Evolutionary conservation across 176 grass and related monocot genomes (phyloP), one percentile per base, ranked within the genome.

Genomic region (Cenchrus fungigraminus): DNA sequence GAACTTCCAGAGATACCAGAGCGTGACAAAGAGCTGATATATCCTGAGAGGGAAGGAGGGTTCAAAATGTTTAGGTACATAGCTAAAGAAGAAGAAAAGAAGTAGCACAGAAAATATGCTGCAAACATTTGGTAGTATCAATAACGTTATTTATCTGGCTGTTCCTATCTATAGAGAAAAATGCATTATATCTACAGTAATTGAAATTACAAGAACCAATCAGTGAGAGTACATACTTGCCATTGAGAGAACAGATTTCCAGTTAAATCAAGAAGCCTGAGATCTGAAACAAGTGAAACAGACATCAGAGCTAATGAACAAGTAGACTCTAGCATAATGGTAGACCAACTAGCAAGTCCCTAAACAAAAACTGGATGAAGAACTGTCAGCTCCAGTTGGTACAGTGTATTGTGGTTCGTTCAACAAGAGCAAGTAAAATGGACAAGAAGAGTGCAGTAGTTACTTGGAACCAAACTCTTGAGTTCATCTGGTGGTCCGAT

Each of bases 211-310:
- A 86, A 66, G 10, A 70, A 54, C 7, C 17, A 32, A 9, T 89
- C 2, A 65, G 9, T 42, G 6, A 19, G 62, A 79, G 68, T 86
- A 28, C 78, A 6, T 93, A 98, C 96, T 89, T 95, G 79, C 96
- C 96, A 98, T 66, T 72, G 87, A 59, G 93, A 95, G 70, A 98
- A 51, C 56, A 98, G 82, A 89, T 98, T 95, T 86, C 96, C 96
- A 32, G 92, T 98, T 86, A 98, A 95, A 89, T 98, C 96, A 83
- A 98, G 87, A 68, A 94, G 86, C 63, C 72, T 92, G 31, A 98
- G 79, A 88, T 94, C 96, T 98, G 93, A 72, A 91, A 91, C 71
- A 87, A 85, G 66, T 28, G 80, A 79, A 87, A 71, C 44, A 19
- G 57, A 59, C 55, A 51, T 78, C 55, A 57, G 40, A 40, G 84